Evolutionary conservation across 164 flowering plant species (phyloP).

Genomic region (Piper betle): DNA sequence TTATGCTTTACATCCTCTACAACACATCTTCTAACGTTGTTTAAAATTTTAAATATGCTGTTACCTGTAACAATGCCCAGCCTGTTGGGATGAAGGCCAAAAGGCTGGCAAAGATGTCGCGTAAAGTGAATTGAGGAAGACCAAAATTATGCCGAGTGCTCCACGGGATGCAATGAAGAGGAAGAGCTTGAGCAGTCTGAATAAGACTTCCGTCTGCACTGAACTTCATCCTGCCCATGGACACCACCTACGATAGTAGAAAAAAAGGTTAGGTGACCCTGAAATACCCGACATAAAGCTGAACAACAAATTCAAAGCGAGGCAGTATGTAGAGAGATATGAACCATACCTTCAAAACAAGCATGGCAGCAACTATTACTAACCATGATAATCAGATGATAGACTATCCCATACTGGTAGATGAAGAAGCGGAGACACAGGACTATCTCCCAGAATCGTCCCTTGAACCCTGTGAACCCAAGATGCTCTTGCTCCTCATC

Average conservation of each 20-base stretch:
- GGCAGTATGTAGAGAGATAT: background rate
- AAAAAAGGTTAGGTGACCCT: too few species aligned
- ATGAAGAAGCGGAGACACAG: conserved; percentile 72
- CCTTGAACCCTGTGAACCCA: conserved; percentile 48
- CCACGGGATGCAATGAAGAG: conserved; percentile 55
- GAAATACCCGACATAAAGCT: background rate
- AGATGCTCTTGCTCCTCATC: conserved; percentile 95
- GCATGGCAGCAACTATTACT: conserved; percentile 70
- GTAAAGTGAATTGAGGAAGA: conserved; percentile 52
- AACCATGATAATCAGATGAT: conserved; percentile 89
- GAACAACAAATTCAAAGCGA: background rate
- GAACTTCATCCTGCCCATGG: conserved; percentile 89
- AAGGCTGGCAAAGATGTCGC: conserved; percentile 78
- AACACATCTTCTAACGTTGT: too few species aligned
- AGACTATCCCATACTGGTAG: conserved; percentile 90
- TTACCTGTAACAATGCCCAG: conserved; percentile 90
- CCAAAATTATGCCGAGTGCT: conserved; percentile 40
- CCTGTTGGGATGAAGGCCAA: conserved; percentile 93
- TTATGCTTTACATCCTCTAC: background rate
- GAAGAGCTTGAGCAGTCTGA: conserved; percentile 75
- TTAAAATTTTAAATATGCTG: too few species aligned
- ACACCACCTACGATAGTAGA: conserved; percentile 54
- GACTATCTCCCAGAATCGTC: conserved; percentile 65
- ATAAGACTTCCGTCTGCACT: conserved; percentile 93
- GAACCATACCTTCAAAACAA: conserved; percentile 72